Evolutionary conservation across 1,284 basidiomycete species (phyloP).

Genomic region (Flammula alnicola): DNA sequence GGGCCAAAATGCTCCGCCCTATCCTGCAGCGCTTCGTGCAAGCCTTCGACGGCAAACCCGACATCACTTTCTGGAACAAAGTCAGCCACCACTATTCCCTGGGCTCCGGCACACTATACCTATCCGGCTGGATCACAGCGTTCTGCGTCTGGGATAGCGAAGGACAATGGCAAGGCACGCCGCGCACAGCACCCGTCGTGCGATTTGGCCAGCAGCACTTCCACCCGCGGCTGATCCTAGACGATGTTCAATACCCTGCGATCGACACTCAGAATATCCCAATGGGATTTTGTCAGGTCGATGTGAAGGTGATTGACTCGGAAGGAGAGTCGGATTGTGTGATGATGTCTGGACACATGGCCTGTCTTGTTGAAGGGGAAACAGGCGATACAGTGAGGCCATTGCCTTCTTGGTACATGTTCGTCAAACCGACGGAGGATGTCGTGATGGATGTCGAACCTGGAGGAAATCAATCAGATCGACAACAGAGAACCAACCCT

Average conservation of each 20-base stretch:
- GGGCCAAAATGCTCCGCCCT: slow-evolving; percentile 41
- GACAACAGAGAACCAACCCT: too few relatives aligned
- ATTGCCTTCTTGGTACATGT: slow-evolving; percentile 17
- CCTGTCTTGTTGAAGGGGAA: slow-evolving; percentile 6
- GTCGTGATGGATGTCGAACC: too few relatives aligned
- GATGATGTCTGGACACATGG: slow-evolving; percentile 20
- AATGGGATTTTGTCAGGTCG: slow-evolving; percentile 38
- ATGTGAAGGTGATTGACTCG: slow-evolving; percentile 31
- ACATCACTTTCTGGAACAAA: slow-evolving; percentile 26
- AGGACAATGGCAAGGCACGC: slow-evolving; percentile 23
- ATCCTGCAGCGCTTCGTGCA: slow-evolving; percentile 32
- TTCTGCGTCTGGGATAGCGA: slow-evolving; percentile 36
- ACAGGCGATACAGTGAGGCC: slow-evolving; percentile 11
- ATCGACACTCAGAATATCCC: slow-evolving; percentile 39
- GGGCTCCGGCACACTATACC: slow-evolving; percentile 20
- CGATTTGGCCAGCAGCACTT: not conserved
- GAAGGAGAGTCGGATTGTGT: slow-evolving; percentile 9
- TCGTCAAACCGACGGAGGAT: slow-evolving; percentile 7
- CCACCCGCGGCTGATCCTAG: slow-evolving; percentile 31
- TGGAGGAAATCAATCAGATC: too few relatives aligned
- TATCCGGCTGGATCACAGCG: slow-evolving; percentile 40
- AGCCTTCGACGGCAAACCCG: slow-evolving; percentile 20
- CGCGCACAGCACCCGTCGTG: not conserved
- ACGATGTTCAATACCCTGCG: slow-evolving; percentile 40
- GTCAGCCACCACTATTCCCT: slow-evolving; percentile 18